phyloP scores from a whole-genome alignment of 805 yeast species.

The Saccharomycopsis oosterbeekiorum region DNA sequence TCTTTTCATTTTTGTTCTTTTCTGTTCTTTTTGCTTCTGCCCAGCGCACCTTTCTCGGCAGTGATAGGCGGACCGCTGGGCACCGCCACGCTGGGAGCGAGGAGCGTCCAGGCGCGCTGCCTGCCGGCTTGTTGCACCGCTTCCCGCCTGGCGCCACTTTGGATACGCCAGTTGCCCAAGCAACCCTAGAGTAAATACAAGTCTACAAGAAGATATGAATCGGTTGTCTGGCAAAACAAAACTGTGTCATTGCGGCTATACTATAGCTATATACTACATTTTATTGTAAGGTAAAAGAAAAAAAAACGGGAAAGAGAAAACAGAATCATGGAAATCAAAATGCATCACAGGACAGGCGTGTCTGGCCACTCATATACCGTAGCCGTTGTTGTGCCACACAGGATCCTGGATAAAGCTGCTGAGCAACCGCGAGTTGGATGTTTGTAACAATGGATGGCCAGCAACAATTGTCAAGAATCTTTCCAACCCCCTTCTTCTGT shows the following conservation, averaged over 20 bases:
- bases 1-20: not conserved
- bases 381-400: constrained; percentile 46
- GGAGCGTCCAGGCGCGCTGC: too few species aligned
- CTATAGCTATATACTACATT: too few species aligned
- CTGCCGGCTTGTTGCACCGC: too few species aligned
- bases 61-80: not conserved
- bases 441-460: constrained; percentile 88
- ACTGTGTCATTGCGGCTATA: too few species aligned
- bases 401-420: constrained; percentile 84
- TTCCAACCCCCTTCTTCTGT: constrained; percentile 75
- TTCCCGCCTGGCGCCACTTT: too few species aligned
- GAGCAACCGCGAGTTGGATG: constrained; percentile 61
- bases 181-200: too few species aligned
- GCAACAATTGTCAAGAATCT: constrained; percentile 70
- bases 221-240: too few species aligned
- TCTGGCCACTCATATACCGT: constrained; percentile 3
- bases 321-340: not conserved
- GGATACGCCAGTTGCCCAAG: too few species aligned
- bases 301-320: too few species aligned
- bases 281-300: too few species aligned
- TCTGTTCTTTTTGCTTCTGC: not conserved
- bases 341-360: too few species aligned
- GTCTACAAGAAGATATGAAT: not conserved
- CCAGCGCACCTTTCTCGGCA: not conserved
- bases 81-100: not conserved